Base-by-base conservation (phyloP, 1,139 yeast genomes). In the Taphrina communis region DNA sequence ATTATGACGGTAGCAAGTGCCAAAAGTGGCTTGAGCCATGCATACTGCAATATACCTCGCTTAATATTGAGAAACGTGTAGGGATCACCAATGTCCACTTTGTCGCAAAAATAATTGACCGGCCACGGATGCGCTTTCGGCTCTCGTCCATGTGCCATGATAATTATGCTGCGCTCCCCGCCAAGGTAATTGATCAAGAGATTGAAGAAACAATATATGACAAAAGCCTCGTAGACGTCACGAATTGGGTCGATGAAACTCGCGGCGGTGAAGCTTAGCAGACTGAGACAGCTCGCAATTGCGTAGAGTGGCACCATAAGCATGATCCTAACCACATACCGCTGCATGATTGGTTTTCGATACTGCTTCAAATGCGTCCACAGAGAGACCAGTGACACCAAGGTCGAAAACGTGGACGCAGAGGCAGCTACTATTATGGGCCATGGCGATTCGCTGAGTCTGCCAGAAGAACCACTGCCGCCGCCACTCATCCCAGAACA, bases 201-300 rank as follows among this genome's bases (percentile, higher is more conserved):
- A 35, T 94, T 85, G 79, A 90, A 93, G 77, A 94, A 94, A 1
- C 97, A 92, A 77, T 94, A 95, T 56, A 94, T 90, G 57, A 93
- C 97, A 78, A 95, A 90, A 0, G 98, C 75, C 78, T 95, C 99
- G 77, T 94, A 94, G 0, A 93, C 86, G 76, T 94, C 99, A 68
- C 96, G 82, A 0, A 89, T 74, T 0, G 97, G 97, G 72, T 88
- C 96, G 11, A 93, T 75, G 35, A 88, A 76, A 65, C 80, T 79
- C 44, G 85, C 82, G 31, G 82, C 77, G 11, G 77, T 72, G 67
- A 83, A 82, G 72, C 84, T 79, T 60, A 83, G 76, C 67, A 89
- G 77, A 82, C 85, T 80, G 77, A 86, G 80, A 82, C 88, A 85
- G 72, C 83, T 89, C 56, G 85, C 79, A 0, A 83, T 71, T 6